phyloP scores from a whole-genome alignment of 768 basidiomycete genomes.

The Punctularia strigosozonata region DNA sequence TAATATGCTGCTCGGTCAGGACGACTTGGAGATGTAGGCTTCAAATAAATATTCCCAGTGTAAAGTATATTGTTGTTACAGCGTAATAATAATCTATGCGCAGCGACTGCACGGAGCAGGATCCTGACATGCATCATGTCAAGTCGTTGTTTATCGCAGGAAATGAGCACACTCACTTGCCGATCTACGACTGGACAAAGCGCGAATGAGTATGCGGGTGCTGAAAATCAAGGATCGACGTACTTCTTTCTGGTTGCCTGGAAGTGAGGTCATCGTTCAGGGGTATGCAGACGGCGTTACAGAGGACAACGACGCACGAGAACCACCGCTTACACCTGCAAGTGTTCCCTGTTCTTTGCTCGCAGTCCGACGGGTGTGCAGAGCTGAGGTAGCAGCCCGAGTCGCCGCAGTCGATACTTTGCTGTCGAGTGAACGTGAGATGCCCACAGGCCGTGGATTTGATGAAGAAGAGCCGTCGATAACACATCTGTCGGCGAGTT shows the following conservation, averaged over 20 bases:
- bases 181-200: no score
- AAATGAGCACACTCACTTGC: no score
- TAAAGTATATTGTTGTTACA: background rate
- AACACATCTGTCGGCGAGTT: conserved; percentile 52
- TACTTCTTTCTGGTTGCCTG: conserved; percentile 35
- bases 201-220: background rate
- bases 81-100: no score
- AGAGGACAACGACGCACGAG: conserved; percentile 20
- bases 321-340: conserved; percentile 49
- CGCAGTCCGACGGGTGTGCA: conserved; percentile 37
- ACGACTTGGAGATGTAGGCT: conserved; percentile 14
- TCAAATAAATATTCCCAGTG: background rate
- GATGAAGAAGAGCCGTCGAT: conserved; percentile 42
- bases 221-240: background rate
- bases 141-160: no score
- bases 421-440: conserved; percentile 30
- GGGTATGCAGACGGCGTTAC: conserved; percentile 1
- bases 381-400: conserved; percentile 33
- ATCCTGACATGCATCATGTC: background rate
- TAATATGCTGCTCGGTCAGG: conserved; percentile 10
- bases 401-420: conserved; percentile 40
- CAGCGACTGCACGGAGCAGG: background rate
- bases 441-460: conserved; percentile 45
- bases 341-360: conserved; percentile 16
- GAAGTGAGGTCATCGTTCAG: conserved; percentile 4